These are phyloP conservation scores for Quercus lobata DNA, from an alignment of 331 rosid species.

Conservation along the genomic window DNA sequence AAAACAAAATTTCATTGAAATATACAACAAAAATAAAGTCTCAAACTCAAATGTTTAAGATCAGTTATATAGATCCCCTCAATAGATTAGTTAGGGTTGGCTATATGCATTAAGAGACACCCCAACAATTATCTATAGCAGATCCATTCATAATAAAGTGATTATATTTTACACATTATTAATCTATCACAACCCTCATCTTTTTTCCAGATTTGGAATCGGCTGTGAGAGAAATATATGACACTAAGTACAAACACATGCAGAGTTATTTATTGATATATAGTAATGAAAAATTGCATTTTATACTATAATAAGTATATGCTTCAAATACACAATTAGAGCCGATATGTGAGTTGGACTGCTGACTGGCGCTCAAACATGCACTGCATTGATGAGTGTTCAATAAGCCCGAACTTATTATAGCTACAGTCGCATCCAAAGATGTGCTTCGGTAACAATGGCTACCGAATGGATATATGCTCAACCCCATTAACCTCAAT, in stretches of 20 bases:
- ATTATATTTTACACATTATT: no score
- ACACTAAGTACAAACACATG: no score
- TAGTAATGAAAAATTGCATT: not conserved
- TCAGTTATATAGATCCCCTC: no score
- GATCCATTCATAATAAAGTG: no score
- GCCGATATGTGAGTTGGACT: not conserved
- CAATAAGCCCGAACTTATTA: not conserved
- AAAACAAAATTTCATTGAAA: not conserved
- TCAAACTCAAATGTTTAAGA: no score
- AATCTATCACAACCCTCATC: no score
- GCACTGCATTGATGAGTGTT: not conserved
- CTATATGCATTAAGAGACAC: no score
- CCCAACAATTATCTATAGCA: no score
- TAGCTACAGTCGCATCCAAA: not conserved
- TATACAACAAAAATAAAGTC: not conserved
- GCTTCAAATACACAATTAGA: not conserved
- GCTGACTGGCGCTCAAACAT: not conserved
- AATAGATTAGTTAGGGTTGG: no score
- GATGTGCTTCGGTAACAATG: not conserved
- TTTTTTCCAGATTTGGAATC: no score
- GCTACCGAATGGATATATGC: not conserved
- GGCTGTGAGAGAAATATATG: no score
- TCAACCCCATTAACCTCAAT: conserved; percentile 10
- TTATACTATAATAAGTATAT: not conserved
- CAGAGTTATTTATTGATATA: not conserved